Percentiles rank a stretch among this genome's conserved stretches.
These are phyloP conservation scores for Helotiales sp. DNA, from an alignment of 2,329 filamentous ascomycete species.

Conservation along the genomic window DNA sequence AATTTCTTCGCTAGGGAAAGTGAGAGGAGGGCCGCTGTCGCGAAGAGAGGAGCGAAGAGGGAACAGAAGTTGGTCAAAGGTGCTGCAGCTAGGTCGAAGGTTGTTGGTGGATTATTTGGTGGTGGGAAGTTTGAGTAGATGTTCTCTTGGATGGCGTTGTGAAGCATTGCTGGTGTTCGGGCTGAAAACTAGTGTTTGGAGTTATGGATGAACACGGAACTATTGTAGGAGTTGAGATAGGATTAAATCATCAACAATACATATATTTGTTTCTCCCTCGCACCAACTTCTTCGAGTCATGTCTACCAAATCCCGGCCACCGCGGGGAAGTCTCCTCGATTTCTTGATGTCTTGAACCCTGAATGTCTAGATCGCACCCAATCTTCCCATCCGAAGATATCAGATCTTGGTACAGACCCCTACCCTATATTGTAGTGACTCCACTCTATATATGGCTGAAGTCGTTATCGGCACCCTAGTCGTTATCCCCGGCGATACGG, in stretches of 20 bases:
- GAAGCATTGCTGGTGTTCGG: conserved; percentile 5
- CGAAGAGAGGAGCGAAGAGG: conserved; percentile 57
- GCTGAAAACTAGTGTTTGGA: not conserved
- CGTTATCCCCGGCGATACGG: not conserved
- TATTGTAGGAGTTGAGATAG: not conserved
- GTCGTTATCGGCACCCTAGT: not conserved
- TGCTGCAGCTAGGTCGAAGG: conserved; percentile 55
- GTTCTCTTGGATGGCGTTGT: not conserved
- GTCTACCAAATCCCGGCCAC: no score
- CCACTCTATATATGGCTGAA: not conserved
- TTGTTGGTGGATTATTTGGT: conserved; percentile 59
- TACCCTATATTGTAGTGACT: no score
- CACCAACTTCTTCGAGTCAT: no score
- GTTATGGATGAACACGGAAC: not conserved
- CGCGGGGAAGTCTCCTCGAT: not conserved
- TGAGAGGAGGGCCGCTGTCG: conserved; percentile 54
- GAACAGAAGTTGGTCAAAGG: conserved; percentile 59
- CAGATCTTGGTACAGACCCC: conserved; percentile 5
- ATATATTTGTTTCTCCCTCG: no score
- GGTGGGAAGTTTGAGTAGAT: conserved; percentile 50
- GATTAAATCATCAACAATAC: no score
- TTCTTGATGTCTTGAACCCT: not conserved
- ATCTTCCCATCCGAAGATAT: not conserved
- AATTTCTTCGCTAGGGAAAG: conserved; percentile 61
- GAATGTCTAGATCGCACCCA: not conserved